These are phyloP conservation scores for Blattamonas nauphoetae DNA, from an alignment of 78 protist genomes.

Conservation along the genomic window DNA sequence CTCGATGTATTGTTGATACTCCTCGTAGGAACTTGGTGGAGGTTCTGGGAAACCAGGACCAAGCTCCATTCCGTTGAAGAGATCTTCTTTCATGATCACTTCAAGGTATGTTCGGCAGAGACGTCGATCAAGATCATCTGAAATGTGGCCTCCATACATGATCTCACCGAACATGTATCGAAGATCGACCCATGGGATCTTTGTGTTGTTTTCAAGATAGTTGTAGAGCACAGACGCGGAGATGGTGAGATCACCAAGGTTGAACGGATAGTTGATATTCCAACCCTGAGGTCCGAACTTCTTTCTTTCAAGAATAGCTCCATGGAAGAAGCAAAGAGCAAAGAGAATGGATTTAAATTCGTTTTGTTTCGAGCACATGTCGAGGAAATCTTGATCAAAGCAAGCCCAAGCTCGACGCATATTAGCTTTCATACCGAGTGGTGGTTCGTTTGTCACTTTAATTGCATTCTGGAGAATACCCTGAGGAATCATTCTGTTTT, in stretches of 20 bases:
- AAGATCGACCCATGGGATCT: slow-evolving; percentile 80
- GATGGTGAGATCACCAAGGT: slow-evolving; percentile 65
- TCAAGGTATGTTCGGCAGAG: slow-evolving; percentile 57
- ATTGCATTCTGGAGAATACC: slow-evolving; percentile 58
- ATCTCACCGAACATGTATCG: slow-evolving; percentile 79
- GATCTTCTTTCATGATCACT: slow-evolving; percentile 33
- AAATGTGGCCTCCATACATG: slow-evolving; percentile 85
- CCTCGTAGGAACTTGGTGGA: slow-evolving; percentile 9
- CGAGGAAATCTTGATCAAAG: slow-evolving; percentile 42
- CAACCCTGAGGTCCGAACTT: slow-evolving; percentile 84
- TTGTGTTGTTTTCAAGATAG: slow-evolving; percentile 51
- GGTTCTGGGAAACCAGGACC: slow-evolving; percentile 10
- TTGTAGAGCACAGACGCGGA: slow-evolving; percentile 53
- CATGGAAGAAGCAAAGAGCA: slow-evolving; percentile 75
- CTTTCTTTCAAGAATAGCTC: slow-evolving; percentile 66
- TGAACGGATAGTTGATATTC: slow-evolving; percentile 72
- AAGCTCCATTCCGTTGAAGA: slow-evolving; percentile 30
- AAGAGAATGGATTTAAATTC: slow-evolving; percentile 59
- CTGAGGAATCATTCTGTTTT: slow-evolving; percentile 35
- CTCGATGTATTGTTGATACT: slow-evolving; percentile 48
- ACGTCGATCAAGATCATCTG: slow-evolving; percentile 71
- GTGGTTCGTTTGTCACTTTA: slow-evolving; percentile 86
- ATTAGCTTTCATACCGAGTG: slow-evolving; percentile 51
- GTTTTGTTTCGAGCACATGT: slow-evolving; percentile 22
- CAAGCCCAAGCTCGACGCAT: slow-evolving; percentile 43